Base-by-base conservation (phyloP, 345 rosid species). In the Moricandia moricandioides region DNA sequence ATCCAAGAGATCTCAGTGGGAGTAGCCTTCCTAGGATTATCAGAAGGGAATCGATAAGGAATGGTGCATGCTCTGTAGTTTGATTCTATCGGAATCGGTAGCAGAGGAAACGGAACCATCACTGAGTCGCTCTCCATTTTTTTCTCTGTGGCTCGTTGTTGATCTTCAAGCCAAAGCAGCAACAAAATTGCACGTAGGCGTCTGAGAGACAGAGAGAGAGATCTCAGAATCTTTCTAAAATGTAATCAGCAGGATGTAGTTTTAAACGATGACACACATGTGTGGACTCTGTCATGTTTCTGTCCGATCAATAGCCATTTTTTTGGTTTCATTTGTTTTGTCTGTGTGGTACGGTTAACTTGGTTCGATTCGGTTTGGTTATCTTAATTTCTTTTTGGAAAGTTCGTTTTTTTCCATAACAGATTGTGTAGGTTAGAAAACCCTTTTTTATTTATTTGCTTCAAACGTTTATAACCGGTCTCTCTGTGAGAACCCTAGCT, bases 1-100 rank as follows among this genome's bases (percentile, higher is more conserved):
- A 95, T 82, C 99, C 99, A 92, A 55, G 92, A 82, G 79, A 86
- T 80, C 88, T 95, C 99, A 18, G 90, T 86, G 10, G 91, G 98
- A 17, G 99, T 95, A 21, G 96, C 80, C 71, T 83, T 91, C 70
- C 78, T 82, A 9, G 91, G 94, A 77, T 92, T 89, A 80, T 95
- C 97, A 29, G 99, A 90, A 8, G 97, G 97, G 83, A 90, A 92
- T 61, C 97, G 82, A 82, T 87, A 92, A 17, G 99, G 97, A 68
- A 95, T 92, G 61, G 97, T 90, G 87, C 88, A 90, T 3, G 91
- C 90, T 63, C 95, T 86, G 88, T 90, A 92, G 78, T 89, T 92
- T 3, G 91, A 80, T 68, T 90, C 94, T 71, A 88, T 85, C 37
- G 97, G 97, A 18, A 87, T 85, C 73, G 62, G 77, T 64, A 95